Evolutionary conservation across 2,329 filamentous ascomycete species (phyloP).

Genomic region (Colletotrichum orchidophilum): DNA sequence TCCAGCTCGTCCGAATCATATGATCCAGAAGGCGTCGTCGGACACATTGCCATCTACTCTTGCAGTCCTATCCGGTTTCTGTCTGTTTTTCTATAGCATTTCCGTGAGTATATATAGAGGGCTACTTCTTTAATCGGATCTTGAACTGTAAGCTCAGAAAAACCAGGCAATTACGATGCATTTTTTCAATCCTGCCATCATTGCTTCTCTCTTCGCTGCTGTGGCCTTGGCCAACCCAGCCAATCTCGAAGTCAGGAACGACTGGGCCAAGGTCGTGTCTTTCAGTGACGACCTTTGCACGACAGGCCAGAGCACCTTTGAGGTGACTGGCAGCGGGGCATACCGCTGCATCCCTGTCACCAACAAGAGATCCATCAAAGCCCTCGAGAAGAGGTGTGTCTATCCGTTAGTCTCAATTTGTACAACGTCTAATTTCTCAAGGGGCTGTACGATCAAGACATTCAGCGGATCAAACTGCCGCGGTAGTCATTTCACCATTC

Average conservation of each 20-base stretch:
- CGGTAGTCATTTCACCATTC: neutral
- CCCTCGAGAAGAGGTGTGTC: neutral
- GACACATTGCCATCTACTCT: neutral
- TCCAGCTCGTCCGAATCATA: neutral
- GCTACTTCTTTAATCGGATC: accelerated
- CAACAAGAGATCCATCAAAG: constrained; percentile 10
- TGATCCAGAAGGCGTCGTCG: neutral
- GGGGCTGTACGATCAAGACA: constrained; percentile 1
- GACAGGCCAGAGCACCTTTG: neutral
- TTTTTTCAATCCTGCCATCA: neutral
- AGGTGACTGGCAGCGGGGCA: constrained; percentile 5
- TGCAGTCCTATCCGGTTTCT: neutral
- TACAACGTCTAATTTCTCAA: neutral
- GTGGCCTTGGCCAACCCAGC: neutral
- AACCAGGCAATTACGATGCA: neutral
- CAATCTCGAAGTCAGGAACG: neutral
- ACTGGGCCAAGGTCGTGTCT: constrained; percentile 15
- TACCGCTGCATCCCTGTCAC: constrained; percentile 1
- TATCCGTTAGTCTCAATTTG: too few relatives aligned
- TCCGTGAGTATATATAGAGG: neutral
- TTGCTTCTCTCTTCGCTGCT: neutral
- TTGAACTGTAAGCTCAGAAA: neutral
- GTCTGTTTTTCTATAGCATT: neutral
- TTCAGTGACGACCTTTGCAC: constrained; percentile 13
- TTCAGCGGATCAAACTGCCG: constrained; percentile 4